A percentile compares a stretch with the other conserved stretches of the same genome.
Evolutionary conservation across 257 asterid genomes (phyloP).

Genomic region (Solanum habrochaites): DNA sequence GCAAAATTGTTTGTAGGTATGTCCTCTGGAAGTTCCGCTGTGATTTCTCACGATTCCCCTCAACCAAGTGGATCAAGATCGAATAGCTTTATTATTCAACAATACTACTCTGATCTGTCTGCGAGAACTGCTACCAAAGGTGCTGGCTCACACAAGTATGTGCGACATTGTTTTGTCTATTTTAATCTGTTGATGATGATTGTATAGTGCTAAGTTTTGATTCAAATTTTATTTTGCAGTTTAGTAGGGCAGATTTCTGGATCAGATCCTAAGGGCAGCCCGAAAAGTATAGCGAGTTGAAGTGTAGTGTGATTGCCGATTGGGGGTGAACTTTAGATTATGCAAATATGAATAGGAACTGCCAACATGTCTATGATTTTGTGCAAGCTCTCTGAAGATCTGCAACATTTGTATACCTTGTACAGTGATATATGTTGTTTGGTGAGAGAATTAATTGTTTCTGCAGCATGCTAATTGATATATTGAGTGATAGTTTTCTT

Average conservation of each 20-base stretch:
- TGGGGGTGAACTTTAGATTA: background rate
- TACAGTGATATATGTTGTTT: background rate
- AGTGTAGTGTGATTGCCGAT: background rate
- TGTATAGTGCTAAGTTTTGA: background rate
- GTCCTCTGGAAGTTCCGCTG: conserved; percentile 16
- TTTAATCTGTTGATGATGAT: background rate
- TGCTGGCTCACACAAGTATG: conserved; percentile 19
- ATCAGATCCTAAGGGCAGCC: background rate
- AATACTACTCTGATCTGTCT: background rate
- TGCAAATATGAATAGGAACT: background rate
- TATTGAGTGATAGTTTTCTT: background rate
- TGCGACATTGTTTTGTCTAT: background rate
- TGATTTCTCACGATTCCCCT: background rate
- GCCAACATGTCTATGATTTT: background rate
- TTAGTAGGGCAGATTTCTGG: background rate
- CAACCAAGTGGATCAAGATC: background rate
- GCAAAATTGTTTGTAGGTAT: conserved; percentile 11
- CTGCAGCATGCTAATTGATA: background rate
- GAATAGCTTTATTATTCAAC: background rate
- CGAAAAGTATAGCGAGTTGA: background rate
- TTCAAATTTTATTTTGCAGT: conserved; percentile 8
- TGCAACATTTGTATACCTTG: background rate
- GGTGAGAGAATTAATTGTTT: background rate
- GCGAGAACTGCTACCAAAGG: background rate
- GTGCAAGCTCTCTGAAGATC: background rate